These are phyloP conservation scores for Monosporascus sp. DNA, from an alignment of 2,329 filamentous ascomycete species.

Conservation along the genomic window DNA sequence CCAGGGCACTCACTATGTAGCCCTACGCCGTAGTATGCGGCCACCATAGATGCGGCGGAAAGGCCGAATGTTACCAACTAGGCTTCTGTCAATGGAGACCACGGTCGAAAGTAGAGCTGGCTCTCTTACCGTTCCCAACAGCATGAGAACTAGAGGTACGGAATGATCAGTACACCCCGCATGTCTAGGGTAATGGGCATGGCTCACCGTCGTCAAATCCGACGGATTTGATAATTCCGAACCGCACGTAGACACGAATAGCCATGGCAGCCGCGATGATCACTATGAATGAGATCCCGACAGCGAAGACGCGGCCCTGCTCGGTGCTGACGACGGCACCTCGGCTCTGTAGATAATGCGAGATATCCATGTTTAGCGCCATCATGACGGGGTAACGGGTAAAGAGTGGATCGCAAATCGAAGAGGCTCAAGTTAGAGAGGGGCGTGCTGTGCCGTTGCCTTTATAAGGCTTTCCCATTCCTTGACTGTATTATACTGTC, in stretches of 20 bases:
- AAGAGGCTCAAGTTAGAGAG: too few relatives aligned
- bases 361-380: too few relatives aligned
- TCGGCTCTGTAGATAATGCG: background rate
- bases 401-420: too few relatives aligned
- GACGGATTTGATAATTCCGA: background rate
- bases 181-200: background rate
- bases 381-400: too few relatives aligned
- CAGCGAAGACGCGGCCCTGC: background rate
- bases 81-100: background rate
- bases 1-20: slow-evolving; percentile 1
- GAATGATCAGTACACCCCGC: background rate
- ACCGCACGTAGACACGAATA: background rate
- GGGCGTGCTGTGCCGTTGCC: too few relatives aligned
- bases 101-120: background rate
- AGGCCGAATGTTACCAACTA: slow-evolving; percentile 7
- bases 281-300: background rate
- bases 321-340: background rate
- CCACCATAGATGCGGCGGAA: slow-evolving; percentile 4
- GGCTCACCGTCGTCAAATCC: background rate
- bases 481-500: too few relatives aligned
- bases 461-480: too few relatives aligned
- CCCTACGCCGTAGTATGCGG: slow-evolving; percentile 6
- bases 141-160: slow-evolving; percentile 3
- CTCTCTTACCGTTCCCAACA: slow-evolving; percentile 4
- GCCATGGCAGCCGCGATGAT: background rate